A percentile compares a stretch with the other conserved stretches of the same genome.
Evolutionary conservation across 768 basidiomycete genomes (phyloP).

Genomic region (Chalciporus sphaerocephalus): DNA sequence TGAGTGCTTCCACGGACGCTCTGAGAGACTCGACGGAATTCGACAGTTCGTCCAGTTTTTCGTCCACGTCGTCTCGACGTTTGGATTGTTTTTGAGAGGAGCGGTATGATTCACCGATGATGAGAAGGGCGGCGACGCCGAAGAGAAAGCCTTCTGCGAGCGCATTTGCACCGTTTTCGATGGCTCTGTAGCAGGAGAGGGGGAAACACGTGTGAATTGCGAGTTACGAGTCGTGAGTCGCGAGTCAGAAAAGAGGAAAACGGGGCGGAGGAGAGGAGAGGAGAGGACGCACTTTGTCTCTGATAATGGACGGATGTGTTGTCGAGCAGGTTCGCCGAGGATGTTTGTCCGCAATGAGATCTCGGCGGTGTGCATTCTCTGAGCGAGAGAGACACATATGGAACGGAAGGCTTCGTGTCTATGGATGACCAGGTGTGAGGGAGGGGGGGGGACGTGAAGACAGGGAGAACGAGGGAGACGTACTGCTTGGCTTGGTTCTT

Average conservation of each 20-base stretch:
- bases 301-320: slow-evolving; percentile 69
- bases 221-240: too few relatives aligned
- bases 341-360: slow-evolving; percentile 68
- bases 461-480: slow-evolving; percentile 20
- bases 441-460: not conserved
- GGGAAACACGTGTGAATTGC: not conserved
- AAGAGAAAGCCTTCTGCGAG: slow-evolving; percentile 86
- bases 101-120: slow-evolving; percentile 75
- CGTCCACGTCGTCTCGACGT: slow-evolving; percentile 69
- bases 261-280: not conserved
- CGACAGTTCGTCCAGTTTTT: slow-evolving; percentile 58
- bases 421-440: not conserved
- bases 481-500: slow-evolving; percentile 73
- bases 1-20: slow-evolving; percentile 39
- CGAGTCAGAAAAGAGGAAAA: too few relatives aligned
- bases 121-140: slow-evolving; percentile 65
- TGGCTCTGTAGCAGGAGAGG: slow-evolving; percentile 47
- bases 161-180: slow-evolving; percentile 81
- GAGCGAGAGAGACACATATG: slow-evolving; percentile 70
- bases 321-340: slow-evolving; percentile 66
- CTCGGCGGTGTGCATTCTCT: slow-evolving; percentile 72
- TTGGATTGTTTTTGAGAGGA: slow-evolving; percentile 63
- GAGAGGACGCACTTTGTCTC: slow-evolving; percentile 54
- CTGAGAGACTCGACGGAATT: slow-evolving; percentile 44
- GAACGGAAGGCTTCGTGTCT: slow-evolving; percentile 72